phyloP scores from a whole-genome alignment of 768 basidiomycete species.

The Infundibulicybe gibba region DNA sequence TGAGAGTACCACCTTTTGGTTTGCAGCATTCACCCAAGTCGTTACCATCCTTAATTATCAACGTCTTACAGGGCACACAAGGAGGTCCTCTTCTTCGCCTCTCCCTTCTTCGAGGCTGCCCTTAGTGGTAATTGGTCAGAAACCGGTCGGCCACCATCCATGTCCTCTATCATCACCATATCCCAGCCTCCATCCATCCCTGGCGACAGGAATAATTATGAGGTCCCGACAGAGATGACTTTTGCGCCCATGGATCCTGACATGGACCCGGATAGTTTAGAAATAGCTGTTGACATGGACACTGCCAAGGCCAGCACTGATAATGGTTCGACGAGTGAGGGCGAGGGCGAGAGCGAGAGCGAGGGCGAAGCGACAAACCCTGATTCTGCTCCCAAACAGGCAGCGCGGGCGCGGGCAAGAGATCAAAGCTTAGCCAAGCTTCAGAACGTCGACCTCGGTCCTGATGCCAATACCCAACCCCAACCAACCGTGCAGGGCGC shows the following conservation, averaged over 20 bases:
- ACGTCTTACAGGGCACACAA: slow-evolving; percentile 71
- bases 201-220: slow-evolving; percentile 38
- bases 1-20: slow-evolving; percentile 90
- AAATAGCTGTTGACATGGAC: slow-evolving; percentile 36
- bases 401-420: slow-evolving; percentile 33
- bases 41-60: neutral
- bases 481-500: slow-evolving; percentile 4
- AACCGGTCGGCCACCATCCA: slow-evolving; percentile 73
- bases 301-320: slow-evolving; percentile 12
- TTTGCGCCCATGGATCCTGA: slow-evolving; percentile 59
- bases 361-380: slow-evolving; percentile 14
- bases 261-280: slow-evolving; percentile 38
- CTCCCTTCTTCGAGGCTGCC: slow-evolving; percentile 93
- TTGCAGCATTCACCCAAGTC: slow-evolving; percentile 22
- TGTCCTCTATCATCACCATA: slow-evolving; percentile 83
- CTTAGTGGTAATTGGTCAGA: slow-evolving; percentile 92
- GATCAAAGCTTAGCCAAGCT: slow-evolving; percentile 60
- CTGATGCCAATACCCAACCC: neutral
- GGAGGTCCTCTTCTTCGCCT: slow-evolving; percentile 87
- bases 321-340: slow-evolving; percentile 14
- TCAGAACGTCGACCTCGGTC: slow-evolving; percentile 28
- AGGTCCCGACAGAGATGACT: slow-evolving; percentile 50
- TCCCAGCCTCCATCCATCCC: slow-evolving; percentile 67
- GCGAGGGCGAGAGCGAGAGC: slow-evolving; percentile 31
- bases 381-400: slow-evolving; percentile 2